Percentiles rank a stretch among this genome's conserved stretches.
These are phyloP conservation scores for Lachancea cidri DNA, from an alignment of 805 yeast species.

Conservation along the genomic window DNA sequence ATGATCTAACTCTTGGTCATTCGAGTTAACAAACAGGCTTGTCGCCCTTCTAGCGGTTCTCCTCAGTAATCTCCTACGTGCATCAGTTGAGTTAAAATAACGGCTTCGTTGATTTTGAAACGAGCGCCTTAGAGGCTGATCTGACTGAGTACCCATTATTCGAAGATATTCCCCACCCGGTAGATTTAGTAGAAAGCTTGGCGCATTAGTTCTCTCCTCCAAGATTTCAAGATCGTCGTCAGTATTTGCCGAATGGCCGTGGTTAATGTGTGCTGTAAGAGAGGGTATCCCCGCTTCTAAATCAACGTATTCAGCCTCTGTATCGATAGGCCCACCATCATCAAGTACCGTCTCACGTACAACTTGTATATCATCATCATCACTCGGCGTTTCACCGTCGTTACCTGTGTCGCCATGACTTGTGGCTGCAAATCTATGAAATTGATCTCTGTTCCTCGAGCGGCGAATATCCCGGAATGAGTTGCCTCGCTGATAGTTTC, in stretches of 20 bases:
- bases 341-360: constrained; percentile 14
- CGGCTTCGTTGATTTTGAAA: constrained; percentile 20
- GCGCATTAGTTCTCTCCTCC: constrained; percentile 24
- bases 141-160: constrained; percentile 19
- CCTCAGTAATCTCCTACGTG: constrained; percentile 15
- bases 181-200: constrained; percentile 19
- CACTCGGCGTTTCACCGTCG: constrained; percentile 1
- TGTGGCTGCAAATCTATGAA: constrained; percentile 1
- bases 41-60: constrained; percentile 19
- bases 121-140: constrained; percentile 25
- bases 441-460: neutral
- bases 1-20: neutral
- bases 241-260: constrained; percentile 6
- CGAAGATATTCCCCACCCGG: constrained; percentile 27
- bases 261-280: constrained; percentile 19
- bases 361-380: constrained; percentile 21
- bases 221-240: constrained; percentile 31
- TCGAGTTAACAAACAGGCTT: constrained; percentile 8
- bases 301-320: constrained; percentile 28
- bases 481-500: neutral
- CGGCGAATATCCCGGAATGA: neutral
- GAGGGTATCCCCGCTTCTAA: constrained; percentile 20
- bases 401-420: neutral
- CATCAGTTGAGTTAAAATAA: constrained; percentile 5
- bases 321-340: constrained; percentile 17